Base-by-base conservation (phyloP, 1,284 basidiomycete species). In the Grifola frondosa region DNA sequence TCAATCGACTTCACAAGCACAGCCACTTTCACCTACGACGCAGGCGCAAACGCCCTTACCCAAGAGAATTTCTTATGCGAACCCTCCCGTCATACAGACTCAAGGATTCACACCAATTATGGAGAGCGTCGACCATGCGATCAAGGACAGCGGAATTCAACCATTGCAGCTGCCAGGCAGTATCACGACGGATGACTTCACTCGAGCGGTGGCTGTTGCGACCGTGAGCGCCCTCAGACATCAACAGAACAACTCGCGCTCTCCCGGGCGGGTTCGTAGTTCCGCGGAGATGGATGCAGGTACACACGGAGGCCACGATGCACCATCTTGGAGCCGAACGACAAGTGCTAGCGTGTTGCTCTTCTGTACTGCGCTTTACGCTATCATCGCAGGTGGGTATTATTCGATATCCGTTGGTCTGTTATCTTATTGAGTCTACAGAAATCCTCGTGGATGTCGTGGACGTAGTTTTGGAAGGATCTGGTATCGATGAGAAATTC, bases 401-500 rank as follows among this genome's bases (percentile, higher is more conserved):
- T 20, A n/a, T 11, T 31, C 6, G 13, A 4, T 29, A 20, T 21
- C n/a, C 10, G 6, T 12, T 32, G 15, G 15, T 22, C 25, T 15
- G 28, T 28, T 48, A 32, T 44, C 39, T 11, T 17, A 12, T 26
- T 13, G 8, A 31, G 25, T 32, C 20, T 30, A 16, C 61, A 91
- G 96, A 99, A 64, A 78, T 99, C 37, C 76, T 99, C 19, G 85
- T 99, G 26, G 90, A 96, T 49, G 93, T 97, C 6, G 96, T 99
- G 9, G 97, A 99, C 59, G 91, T 95, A 21, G 86, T 99, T 2
- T 74, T 99, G 17, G 73, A 92, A 50, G 93, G 86, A n/a, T 93
- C 91, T 0, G 91, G 92, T 0, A 90, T 99, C 28, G 91, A 97
- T 50, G 96, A 99, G 63, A 99, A 99, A 64, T 96, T 99, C 73